Conservation (phyloP, 768 basidiomycete species). For the Polyporus arcularius region DNA sequence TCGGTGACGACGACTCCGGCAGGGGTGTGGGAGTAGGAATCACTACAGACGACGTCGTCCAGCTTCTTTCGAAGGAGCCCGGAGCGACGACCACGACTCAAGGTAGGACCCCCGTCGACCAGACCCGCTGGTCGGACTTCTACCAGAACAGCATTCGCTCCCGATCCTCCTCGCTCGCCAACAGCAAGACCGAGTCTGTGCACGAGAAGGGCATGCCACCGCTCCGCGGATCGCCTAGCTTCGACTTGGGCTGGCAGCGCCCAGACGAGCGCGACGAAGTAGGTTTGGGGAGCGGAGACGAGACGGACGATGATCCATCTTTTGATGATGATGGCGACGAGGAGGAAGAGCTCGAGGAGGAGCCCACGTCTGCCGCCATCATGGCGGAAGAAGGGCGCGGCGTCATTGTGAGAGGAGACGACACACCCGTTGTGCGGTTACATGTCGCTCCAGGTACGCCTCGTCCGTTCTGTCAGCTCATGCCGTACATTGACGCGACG, state of each 20-base stretch:
- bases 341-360: conserved; percentile 56
- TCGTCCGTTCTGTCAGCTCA: not conserved
- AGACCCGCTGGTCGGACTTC: conserved; percentile 71
- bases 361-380: conserved; percentile 75
- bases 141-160: conserved; percentile 67
- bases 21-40: conserved; percentile 53
- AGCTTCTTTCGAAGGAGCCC: conserved; percentile 57
- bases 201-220: conserved; percentile 40
- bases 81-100: conserved; percentile 44
- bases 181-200: conserved; percentile 40
- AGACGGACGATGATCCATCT: conserved; percentile 43
- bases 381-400: conserved; percentile 84
- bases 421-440: conserved; percentile 58
- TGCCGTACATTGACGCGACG: conserved; percentile 8
- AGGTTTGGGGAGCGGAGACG: conserved; percentile 55
- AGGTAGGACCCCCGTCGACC: conserved; percentile 58
- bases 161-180: conserved; percentile 67
- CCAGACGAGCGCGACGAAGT: conserved; percentile 73
- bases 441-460: conserved; percentile 72
- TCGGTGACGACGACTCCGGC: conserved; percentile 54
- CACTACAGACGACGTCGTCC: conserved; percentile 64
- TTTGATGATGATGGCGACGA: conserved; percentile 50
- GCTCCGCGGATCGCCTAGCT: conserved; percentile 67
- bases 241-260: conserved; percentile 73
- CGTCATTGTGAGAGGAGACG: conserved; percentile 76